These are phyloP conservation scores for Solanum verrucosum DNA, from an alignment of 257 asterid genomes.

Conservation along the genomic window DNA sequence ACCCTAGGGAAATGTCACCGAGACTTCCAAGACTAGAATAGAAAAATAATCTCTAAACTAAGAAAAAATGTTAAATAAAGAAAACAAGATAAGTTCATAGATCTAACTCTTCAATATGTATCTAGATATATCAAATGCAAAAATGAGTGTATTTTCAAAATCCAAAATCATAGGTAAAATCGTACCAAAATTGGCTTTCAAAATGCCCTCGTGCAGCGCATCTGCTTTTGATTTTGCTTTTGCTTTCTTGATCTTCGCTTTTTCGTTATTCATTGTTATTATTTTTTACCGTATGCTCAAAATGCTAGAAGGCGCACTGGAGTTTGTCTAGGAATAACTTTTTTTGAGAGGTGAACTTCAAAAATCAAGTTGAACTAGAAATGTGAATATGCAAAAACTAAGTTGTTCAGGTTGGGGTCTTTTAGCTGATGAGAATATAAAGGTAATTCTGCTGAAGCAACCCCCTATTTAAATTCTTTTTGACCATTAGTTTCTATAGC, in stretches of 20 bases:
- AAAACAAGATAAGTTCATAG: neutral
- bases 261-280: neutral
- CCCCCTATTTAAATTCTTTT: neutral
- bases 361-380: constrained; percentile 24
- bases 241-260: neutral
- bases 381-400: constrained; percentile 57
- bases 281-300: neutral
- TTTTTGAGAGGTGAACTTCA: too few relatives aligned
- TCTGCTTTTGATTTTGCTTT: neutral
- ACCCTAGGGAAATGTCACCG: neutral
- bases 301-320: neutral
- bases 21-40: neutral
- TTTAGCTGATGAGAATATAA: constrained; percentile 52
- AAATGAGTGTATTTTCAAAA: neutral
- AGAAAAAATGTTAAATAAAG: neutral
- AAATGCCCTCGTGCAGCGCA: neutral
- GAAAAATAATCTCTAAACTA: neutral
- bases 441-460: constrained; percentile 33
- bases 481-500: neutral
- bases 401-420: constrained; percentile 88
- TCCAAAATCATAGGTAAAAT: neutral
- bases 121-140: neutral
- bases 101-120: neutral
- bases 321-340: too few relatives aligned
- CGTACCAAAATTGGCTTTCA: neutral